Evolutionary conservation across 139 green algal species (phyloP).

Genomic region (Trebouxia sp.): DNA sequence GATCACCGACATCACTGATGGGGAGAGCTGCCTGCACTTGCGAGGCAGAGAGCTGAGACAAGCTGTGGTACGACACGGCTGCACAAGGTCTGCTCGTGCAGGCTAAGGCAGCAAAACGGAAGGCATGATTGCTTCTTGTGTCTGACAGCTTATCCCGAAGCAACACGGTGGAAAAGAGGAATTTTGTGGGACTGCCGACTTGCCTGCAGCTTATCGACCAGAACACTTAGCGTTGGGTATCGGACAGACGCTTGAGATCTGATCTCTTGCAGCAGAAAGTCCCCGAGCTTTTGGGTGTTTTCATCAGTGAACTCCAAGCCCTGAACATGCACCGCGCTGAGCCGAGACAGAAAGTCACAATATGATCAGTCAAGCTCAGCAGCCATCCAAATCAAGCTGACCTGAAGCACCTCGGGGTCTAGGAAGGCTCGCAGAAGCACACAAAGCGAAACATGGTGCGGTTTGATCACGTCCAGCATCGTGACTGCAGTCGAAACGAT

Average conservation of each 20-base stretch:
- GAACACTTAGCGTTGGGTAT: background rate
- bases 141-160: background rate
- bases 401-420: constrained; percentile 7
- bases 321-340: background rate
- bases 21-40: background rate
- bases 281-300: background rate
- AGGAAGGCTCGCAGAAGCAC: constrained; percentile 16
- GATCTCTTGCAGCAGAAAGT: constrained; percentile 19
- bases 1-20: background rate
- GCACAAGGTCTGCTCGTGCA: background rate
- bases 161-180: background rate
- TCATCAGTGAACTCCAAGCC: background rate
- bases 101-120: background rate
- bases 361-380: background rate
- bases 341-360: background rate
- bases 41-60: background rate
- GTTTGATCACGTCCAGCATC: constrained; percentile 5
- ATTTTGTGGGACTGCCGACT: no score
- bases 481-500: background rate
- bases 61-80: background rate
- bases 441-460: constrained; percentile 18
- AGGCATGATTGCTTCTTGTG: background rate
- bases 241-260: background rate
- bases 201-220: constrained; percentile 3
- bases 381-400: background rate